Evolutionary conservation across 2,329 filamentous ascomycete species (phyloP).

Genomic region (Exophiala viscosa): DNA sequence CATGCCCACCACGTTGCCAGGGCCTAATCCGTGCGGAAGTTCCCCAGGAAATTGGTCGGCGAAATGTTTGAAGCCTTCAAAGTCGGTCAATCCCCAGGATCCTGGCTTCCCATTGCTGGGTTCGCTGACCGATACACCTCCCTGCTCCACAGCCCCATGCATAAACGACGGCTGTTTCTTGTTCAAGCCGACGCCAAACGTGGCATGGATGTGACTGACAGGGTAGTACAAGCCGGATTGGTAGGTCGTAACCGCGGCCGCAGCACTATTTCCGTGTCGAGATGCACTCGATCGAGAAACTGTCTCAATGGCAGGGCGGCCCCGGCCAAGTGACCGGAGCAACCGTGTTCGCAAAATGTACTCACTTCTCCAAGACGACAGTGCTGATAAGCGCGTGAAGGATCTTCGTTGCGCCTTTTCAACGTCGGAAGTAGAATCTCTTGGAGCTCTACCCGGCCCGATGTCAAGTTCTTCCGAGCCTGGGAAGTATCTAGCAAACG

Average conservation of each 20-base stretch:
- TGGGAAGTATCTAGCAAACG: conserved; percentile 86
- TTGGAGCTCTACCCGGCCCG: conserved; percentile 36
- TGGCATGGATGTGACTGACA: conserved; percentile 74
- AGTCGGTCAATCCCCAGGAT: conserved; percentile 75
- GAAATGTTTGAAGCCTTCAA: conserved; percentile 71
- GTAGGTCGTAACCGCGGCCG: conserved; percentile 73
- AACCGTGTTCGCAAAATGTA: conserved; percentile 85
- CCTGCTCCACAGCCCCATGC: conserved; percentile 76
- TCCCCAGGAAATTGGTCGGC: conserved; percentile 71
- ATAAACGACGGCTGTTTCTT: conserved; percentile 76
- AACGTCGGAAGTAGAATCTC: conserved; percentile 41
- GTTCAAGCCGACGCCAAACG: conserved; percentile 62
- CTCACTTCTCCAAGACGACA: conserved; percentile 94
- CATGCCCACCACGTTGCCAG: conserved; percentile 69
- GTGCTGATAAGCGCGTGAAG: conserved; percentile 75
- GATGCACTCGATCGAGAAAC: conserved; percentile 51
- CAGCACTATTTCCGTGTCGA: conserved; percentile 57
- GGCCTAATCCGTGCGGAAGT: conserved; percentile 70
- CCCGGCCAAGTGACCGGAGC: conserved; percentile 73
- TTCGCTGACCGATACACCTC: conserved; percentile 76
- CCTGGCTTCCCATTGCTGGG: conserved; percentile 71
- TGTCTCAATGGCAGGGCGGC: conserved; percentile 64
- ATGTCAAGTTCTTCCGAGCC: conserved; percentile 59
- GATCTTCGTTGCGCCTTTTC: conserved; percentile 65
- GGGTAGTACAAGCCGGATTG: conserved; percentile 76